Conservation (phyloP, 192 early-diverging fungal species). For the Coemansia sp. region DNA sequence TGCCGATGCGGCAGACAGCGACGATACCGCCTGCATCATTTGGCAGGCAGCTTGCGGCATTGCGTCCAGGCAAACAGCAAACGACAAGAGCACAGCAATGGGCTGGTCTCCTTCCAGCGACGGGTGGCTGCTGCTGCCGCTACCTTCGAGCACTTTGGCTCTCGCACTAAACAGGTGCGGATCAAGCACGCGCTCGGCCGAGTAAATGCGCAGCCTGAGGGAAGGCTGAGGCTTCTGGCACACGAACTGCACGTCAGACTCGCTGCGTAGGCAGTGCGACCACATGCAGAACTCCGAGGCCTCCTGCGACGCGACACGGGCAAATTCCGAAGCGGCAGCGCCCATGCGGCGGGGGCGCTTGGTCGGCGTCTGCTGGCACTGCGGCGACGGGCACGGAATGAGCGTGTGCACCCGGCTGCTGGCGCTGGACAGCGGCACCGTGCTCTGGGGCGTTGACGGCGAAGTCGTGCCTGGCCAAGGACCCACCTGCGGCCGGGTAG, state of each 20-base stretch:
- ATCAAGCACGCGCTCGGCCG: conserved; percentile 10
- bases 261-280: conserved; percentile 34
- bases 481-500: conserved; percentile 17
- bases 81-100: conserved; percentile 27
- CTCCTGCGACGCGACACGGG: conserved; percentile 6
- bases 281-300: conserved; percentile 39
- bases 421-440: not conserved
- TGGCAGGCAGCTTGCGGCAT: conserved; percentile 21
- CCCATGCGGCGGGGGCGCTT: conserved; percentile 31
- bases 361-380: conserved; percentile 14
- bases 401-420: not conserved
- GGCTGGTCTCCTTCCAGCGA: conserved; percentile 17
- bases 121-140: not conserved
- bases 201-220: conserved; percentile 14
- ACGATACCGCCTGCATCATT: conserved; percentile 3
- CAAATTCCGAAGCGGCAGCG: conserved; percentile 18
- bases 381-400: not conserved
- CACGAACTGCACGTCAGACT: conserved; percentile 11
- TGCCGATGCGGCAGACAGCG: not conserved
- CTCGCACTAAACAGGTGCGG: conserved; percentile 32
- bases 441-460: not conserved
- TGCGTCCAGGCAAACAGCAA: conserved; percentile 28
- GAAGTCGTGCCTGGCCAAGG: conserved; percentile 9
- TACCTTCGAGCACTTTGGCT: conserved; percentile 11
- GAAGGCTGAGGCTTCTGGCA: conserved; percentile 15